These are phyloP conservation scores for Verticillium dahliae DNA, from an alignment of 2,329 filamentous ascomycete species.

Conservation along the genomic window DNA sequence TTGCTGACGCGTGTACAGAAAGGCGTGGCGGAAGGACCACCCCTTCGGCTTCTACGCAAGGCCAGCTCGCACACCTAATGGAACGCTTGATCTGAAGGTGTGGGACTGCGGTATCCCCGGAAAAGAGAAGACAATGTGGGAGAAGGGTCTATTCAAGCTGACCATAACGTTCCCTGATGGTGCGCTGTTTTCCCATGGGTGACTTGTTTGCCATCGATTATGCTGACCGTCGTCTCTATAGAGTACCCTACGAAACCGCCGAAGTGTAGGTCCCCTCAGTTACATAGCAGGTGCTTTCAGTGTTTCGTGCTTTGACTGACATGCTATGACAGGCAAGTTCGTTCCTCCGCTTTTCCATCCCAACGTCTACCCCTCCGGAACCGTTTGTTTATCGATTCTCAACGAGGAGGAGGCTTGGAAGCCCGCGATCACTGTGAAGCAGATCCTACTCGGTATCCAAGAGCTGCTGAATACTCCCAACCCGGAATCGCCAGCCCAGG, in stretches of 20 bases:
- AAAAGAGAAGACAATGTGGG: slow-evolving; percentile 96
- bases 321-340: slow-evolving; percentile 70
- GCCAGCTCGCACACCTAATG: slow-evolving; percentile 65
- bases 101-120: slow-evolving; percentile 98
- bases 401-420: slow-evolving; percentile 99
- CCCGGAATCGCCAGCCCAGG: slow-evolving; percentile 92
- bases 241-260: slow-evolving; percentile 98
- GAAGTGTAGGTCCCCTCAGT: slow-evolving; percentile 68
- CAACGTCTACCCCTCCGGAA: slow-evolving; percentile 97
- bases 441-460: slow-evolving; percentile 93
- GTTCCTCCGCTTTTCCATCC: slow-evolving; percentile 93
- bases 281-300: background rate
- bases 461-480: slow-evolving; percentile 95
- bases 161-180: slow-evolving; percentile 90
- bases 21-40: slow-evolving; percentile 95
- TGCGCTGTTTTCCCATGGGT: slow-evolving; percentile 35
- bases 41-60: slow-evolving; percentile 97
- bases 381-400: slow-evolving; percentile 91
- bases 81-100: slow-evolving; percentile 82
- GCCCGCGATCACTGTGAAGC: slow-evolving; percentile 96
- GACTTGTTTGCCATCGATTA: background rate
- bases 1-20: slow-evolving; percentile 47
- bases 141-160: slow-evolving; percentile 94
- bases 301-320: background rate
- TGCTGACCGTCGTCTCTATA: slow-evolving; percentile 29